Percentiles rank a stretch among this genome's conserved stretches.
Conservation (phyloP, 2,329 filamentous ascomycete species). For the Leptodontidium sp. region DNA sequence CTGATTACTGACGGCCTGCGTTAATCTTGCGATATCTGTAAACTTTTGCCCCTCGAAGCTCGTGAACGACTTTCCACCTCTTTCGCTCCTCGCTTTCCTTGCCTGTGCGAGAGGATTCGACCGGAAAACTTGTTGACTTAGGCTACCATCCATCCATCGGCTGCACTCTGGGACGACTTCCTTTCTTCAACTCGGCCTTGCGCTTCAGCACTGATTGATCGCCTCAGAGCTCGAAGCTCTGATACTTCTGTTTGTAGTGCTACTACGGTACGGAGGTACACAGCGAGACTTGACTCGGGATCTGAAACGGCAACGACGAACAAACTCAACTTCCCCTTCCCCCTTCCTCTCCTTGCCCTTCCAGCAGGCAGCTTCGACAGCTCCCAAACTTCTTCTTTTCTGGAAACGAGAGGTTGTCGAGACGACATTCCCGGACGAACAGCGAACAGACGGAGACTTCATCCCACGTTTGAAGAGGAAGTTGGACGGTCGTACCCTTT, state of each 20-base stretch:
- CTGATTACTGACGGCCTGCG: slow-evolving; percentile 8
- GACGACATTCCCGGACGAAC: slow-evolving; percentile 22
- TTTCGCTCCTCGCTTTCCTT: slow-evolving; percentile 17
- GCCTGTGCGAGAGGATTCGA: slow-evolving; percentile 1
- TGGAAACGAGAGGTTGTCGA: slow-evolving; percentile 9
- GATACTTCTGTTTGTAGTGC: slow-evolving; percentile 14
- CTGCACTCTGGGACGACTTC: slow-evolving; percentile 5
- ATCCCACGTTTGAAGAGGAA: slow-evolving; percentile 23
- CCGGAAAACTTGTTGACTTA: slow-evolving; percentile 11
- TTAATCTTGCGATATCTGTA: slow-evolving; percentile 8
- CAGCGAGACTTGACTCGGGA: slow-evolving; percentile 17
- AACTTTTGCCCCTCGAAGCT: slow-evolving; percentile 6
- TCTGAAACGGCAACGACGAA: slow-evolving; percentile 36
- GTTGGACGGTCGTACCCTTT: slow-evolving; percentile 23
- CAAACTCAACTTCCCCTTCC: slow-evolving; percentile 8
- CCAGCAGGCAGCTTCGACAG: slow-evolving; percentile 30
- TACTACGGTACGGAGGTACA: slow-evolving; percentile 9
- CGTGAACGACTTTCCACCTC: not conserved
- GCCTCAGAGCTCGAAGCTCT: slow-evolving; percentile 39
- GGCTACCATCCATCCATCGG: not conserved
- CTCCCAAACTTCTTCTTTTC: slow-evolving; percentile 11
- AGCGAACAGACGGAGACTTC: slow-evolving; percentile 15
- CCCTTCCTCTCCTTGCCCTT: not conserved
- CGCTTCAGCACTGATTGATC: slow-evolving; percentile 42
- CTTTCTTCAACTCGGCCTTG: slow-evolving; percentile 21